A percentile compares a stretch with the other conserved stretches of the same genome.
These are phyloP conservation scores for Santalum album DNA, from an alignment of 164 flowering plant species.

Conservation along the genomic window DNA sequence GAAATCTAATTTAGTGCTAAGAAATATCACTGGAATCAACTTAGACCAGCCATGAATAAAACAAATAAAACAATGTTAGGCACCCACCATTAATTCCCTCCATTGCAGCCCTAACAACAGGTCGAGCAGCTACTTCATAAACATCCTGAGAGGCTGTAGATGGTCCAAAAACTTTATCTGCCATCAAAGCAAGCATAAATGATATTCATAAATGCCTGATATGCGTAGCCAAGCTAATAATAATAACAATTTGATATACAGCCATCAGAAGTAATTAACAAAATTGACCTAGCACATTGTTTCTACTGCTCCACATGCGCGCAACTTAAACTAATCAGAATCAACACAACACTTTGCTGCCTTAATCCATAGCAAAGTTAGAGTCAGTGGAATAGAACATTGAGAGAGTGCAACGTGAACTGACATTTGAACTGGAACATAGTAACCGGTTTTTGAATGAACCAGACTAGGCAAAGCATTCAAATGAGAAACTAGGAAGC, in stretches of 20 bases:
- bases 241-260: neutral
- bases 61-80: neutral
- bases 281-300: neutral
- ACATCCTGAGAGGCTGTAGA: constrained; percentile 56
- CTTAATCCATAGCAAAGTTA: neutral
- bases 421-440: neutral
- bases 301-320: neutral
- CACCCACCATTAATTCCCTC: constrained; percentile 85
- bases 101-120: constrained; percentile 95
- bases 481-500: constrained; percentile 3
- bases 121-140: constrained; percentile 90
- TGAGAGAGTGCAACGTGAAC: no score
- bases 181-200: constrained; percentile 3
- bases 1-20: no score
- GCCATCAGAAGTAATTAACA: neutral
- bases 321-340: neutral
- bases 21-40: neutral
- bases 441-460: neutral
- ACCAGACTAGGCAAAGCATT: neutral
- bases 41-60: neutral
- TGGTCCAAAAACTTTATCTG: constrained; percentile 92
- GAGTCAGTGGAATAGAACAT: no score
- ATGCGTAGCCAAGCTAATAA: no score
- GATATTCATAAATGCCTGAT: neutral
- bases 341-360: neutral